Evolutionary conservation across 78 protist species (phyloP), one percentile per base, ranked within the genome.

Genomic region (Dictyostelium citrinum): DNA sequence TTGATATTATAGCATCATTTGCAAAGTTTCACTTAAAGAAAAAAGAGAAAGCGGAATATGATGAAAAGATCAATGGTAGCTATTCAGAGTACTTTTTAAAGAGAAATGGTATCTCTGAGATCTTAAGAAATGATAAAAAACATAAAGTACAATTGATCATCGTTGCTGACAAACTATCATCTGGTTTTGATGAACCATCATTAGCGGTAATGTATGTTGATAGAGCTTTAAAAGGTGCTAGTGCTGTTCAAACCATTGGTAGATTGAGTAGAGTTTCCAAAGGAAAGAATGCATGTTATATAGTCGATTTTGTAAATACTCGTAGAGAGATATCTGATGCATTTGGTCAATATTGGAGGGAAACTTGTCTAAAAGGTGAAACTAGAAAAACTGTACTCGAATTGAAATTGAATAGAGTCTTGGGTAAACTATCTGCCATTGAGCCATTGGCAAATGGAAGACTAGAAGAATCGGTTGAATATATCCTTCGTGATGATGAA

Each of bases 181-280:
- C 95, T 78, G 95, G 95, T 49, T 90, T 90, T 39, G 88, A 90
- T 71, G 95, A 90, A 71, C 95, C 95, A 9, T 46, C 90, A 16
- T 31, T 90, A 20, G 51, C 86, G 1, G 88, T 83, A 3, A 82
- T 90, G 95, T 90, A 90, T 77, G 77, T 90, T 0, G 95, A 90
- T 37, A 80, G 72, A 35, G 12, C 81, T 29, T 81, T 90, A 67
- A 90, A 67, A 31, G 77, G 95, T 3, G 24, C 91, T 0, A 70
- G 74, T 81, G 86, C 90, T 1, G 90, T 90, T 24, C 95, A 90
- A 71, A 90, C 95, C 12, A 39, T 90, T 17, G 95, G 95, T 43
- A 80, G 95, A 35, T 61, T 90, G 6, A 81, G 84, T 46, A 27
- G 95, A 5, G 76, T 49, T 5, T 81, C 82, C 4, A 43, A 46